Evolutionary conservation across 1,284 basidiomycete genomes (phyloP).

Genomic region (Naganishia sp.): DNA sequence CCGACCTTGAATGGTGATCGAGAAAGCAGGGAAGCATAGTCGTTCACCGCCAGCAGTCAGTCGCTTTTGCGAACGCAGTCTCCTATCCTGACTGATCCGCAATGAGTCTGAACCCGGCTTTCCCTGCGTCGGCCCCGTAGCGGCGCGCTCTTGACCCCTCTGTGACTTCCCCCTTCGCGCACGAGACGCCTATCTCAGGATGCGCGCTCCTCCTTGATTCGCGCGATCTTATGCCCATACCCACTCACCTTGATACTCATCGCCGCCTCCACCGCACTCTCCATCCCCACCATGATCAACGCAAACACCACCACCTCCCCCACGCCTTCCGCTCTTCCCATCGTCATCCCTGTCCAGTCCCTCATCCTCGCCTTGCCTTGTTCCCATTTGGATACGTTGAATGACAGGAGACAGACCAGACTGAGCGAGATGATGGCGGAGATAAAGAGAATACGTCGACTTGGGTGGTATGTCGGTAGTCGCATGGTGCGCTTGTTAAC

Average conservation of each 20-base stretch:
- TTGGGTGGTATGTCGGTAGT: neutral
- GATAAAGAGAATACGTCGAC: neutral
- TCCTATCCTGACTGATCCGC: too few species aligned
- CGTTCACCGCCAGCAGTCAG: neutral
- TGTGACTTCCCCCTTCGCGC: too few species aligned
- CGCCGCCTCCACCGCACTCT: neutral
- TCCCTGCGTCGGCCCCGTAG: too few species aligned
- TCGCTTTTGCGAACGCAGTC: too few species aligned
- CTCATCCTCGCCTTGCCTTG: neutral
- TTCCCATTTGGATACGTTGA: neutral
- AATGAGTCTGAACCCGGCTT: too few species aligned
- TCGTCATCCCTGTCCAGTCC: neutral
- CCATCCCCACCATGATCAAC: constrained; percentile 7
- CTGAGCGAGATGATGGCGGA: neutral
- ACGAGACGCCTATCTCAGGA: too few species aligned
- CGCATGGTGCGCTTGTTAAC: neutral
- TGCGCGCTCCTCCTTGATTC: too few species aligned
- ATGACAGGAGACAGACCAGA: neutral
- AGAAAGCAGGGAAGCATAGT: neutral
- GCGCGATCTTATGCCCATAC: too few species aligned
- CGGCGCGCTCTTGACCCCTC: too few species aligned
- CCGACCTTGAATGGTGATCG: too few species aligned
- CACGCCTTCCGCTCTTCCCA: neutral
- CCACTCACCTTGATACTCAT: neutral
- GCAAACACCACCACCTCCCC: neutral